Evolutionary conservation across 768 basidiomycete species (phyloP).

Genomic region (Naganishia vaughanmartiniae): DNA sequence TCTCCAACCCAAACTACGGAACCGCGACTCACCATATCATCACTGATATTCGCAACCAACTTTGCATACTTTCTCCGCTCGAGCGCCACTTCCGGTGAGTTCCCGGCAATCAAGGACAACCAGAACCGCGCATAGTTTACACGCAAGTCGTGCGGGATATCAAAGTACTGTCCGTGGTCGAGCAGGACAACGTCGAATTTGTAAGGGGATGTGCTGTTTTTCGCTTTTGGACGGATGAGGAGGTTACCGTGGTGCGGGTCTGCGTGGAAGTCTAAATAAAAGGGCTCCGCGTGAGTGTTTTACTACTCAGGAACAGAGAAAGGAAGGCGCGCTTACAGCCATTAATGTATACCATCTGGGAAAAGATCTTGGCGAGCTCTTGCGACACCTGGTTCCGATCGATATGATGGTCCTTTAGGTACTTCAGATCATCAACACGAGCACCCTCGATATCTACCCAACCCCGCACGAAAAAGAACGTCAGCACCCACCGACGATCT

Average conservation of each 20-base stretch:
- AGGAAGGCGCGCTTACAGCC: conserved; percentile 75
- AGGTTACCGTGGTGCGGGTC: conserved; percentile 89
- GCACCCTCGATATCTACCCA: conserved; percentile 62
- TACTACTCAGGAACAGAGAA: not conserved
- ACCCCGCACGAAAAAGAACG: not conserved
- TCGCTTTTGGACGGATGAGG: conserved; percentile 73
- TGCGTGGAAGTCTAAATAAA: conserved; percentile 54
- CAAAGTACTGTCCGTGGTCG: conserved; percentile 83
- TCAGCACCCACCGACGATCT: not conserved
- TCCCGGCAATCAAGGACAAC: conserved; percentile 77
- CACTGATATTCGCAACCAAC: conserved; percentile 83
- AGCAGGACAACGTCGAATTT: conserved; percentile 95
- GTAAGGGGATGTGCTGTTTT: conserved; percentile 69
- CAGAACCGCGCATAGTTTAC: conserved; percentile 69
- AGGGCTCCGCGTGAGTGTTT: not conserved
- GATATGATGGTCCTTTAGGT: conserved; percentile 74
- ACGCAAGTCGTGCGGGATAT: conserved; percentile 73
- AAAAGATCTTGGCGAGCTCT: conserved; percentile 86
- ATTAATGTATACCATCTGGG: conserved; percentile 90
- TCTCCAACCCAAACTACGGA: not conserved
- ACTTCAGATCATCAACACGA: conserved; percentile 80
- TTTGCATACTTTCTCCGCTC: conserved; percentile 83
- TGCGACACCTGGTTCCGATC: conserved; percentile 91
- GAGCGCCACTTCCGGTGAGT: conserved; percentile 63
- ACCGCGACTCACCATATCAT: conserved; percentile 66